phyloP scores from a whole-genome alignment of 345 rosid species.

The Eucalyptus leucophloia region DNA sequence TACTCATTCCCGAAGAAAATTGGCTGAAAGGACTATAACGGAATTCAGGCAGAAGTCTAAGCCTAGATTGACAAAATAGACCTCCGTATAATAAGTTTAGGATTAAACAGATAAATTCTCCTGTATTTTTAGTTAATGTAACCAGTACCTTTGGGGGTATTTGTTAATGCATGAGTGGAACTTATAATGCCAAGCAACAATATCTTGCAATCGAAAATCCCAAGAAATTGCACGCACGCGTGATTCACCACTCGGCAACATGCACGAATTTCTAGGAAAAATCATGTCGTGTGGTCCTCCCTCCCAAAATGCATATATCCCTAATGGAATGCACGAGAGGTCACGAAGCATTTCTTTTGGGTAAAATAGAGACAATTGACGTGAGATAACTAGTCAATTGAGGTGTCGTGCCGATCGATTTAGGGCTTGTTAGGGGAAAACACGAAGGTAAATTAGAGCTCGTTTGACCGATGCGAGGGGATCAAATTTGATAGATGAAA shows the following conservation, averaged over 20 bases:
- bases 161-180: not conserved
- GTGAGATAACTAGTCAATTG: not conserved
- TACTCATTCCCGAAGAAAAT: no score
- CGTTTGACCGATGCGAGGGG: not conserved
- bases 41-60: rapidly evolving
- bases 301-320: not conserved
- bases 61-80: no score
- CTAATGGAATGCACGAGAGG: not conserved
- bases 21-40: rapidly evolving
- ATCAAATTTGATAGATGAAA: not conserved
- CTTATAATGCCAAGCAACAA: not conserved
- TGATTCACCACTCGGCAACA: not conserved
- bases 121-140: no score
- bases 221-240: not conserved
- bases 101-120: rapidly evolving
- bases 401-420: not conserved
- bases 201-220: not conserved
- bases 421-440: not conserved
- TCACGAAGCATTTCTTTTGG: not conserved
- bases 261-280: not conserved
- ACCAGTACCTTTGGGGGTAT: not conserved
- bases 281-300: not conserved
- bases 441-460: not conserved
- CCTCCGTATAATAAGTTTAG: no score
- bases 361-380: not conserved